Percentiles rank a stretch among this genome's conserved stretches.
Evolutionary conservation across 148 eudicot genomes (phyloP).

Genomic region (Heliamphora exappendiculata): DNA sequence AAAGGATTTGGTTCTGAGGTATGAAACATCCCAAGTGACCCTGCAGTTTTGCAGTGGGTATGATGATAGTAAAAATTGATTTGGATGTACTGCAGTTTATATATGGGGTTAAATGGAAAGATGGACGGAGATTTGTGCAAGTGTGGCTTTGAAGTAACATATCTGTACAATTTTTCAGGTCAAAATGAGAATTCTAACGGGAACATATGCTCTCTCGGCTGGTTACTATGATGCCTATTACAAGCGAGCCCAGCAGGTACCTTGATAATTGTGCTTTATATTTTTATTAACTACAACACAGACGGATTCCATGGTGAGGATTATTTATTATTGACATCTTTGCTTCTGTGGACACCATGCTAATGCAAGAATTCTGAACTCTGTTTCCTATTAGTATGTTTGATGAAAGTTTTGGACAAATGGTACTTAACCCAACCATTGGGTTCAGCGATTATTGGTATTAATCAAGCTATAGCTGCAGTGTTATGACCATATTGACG

Average conservation of each 20-base stretch:
- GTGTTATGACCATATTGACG: background rate
- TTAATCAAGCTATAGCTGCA: background rate
- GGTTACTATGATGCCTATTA: slow-evolving; percentile 99
- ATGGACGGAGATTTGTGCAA: background rate
- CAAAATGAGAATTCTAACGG: slow-evolving; percentile 92
- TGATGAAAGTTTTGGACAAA: background rate
- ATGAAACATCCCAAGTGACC: slow-evolving; percentile 10
- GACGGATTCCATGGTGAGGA: background rate
- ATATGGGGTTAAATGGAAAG: background rate
- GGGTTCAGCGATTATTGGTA: background rate
- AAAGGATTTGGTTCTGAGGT: slow-evolving; percentile 96
- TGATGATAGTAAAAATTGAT: background rate
- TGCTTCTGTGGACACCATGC: background rate
- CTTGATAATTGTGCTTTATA: background rate
- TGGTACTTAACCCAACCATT: background rate
- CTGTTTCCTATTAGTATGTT: background rate
- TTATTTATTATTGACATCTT: background rate
- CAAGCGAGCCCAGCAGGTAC: slow-evolving; percentile 99
- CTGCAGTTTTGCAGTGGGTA: slow-evolving; percentile 1
- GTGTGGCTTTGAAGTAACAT: background rate
- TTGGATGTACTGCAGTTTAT: background rate
- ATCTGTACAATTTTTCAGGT: slow-evolving; percentile 46
- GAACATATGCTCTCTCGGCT: slow-evolving; percentile 97
- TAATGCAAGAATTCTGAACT: background rate
- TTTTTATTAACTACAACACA: background rate